Conservation (phyloP, 75 land plant species). For the Azolla pinnata region DNA sequence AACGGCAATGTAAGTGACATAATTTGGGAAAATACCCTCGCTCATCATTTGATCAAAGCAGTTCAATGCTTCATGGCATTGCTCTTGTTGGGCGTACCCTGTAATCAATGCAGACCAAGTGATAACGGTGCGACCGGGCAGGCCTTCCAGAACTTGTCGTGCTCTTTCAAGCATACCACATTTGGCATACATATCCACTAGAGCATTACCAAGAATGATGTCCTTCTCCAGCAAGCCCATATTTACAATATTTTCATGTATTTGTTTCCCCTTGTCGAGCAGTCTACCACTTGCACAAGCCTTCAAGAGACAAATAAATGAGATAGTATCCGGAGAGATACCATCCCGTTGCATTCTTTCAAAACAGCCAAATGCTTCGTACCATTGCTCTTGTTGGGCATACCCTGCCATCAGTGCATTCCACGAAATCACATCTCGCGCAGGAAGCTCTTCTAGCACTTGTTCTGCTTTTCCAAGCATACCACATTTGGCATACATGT, state of each 20-base stretch:
- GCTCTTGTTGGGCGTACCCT: conserved; percentile 19
- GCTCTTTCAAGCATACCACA: conserved; percentile 11
- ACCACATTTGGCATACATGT: too few species aligned
- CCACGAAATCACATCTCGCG: not conserved
- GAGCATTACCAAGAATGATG: conserved; percentile 2
- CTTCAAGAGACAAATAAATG: not conserved
- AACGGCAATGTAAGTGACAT: conserved; percentile 9
- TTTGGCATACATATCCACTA: conserved; percentile 11
- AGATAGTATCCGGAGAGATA: not conserved
- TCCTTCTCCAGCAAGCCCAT: conserved; percentile 5
- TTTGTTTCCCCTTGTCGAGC: conserved; percentile 15
- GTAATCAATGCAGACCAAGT: conserved; percentile 25
- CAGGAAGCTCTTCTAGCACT: not conserved
- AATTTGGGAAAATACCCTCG: conserved; percentile 10
- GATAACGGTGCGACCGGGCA: conserved; percentile 13
- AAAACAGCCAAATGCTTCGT: not conserved
- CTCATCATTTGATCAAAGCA: conserved; percentile 6
- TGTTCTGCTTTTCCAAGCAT: not conserved
- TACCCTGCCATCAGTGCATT: not conserved
- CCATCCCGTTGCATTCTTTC: not conserved
- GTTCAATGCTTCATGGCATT: conserved; percentile 14
- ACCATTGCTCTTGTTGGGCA: not conserved
- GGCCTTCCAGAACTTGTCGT: conserved; percentile 26
- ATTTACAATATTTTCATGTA: conserved; percentile 23
- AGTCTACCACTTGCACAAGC: not conserved